Evolutionary conservation across 257 asterid species (phyloP), one percentile per base, ranked within the genome.

Genomic region (Penstemon davidsonii): DNA sequence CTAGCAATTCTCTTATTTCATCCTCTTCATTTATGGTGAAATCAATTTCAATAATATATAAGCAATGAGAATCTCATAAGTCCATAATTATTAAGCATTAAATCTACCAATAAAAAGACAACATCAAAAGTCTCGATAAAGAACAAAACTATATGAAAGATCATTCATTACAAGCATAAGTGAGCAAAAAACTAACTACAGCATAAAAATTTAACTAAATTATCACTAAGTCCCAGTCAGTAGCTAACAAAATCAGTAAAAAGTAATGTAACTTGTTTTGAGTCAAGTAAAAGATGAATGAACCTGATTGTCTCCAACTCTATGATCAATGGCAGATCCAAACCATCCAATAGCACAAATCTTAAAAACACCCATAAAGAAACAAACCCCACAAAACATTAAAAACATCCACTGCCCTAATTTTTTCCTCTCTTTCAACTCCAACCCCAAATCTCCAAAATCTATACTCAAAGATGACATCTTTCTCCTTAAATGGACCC

Each of bases 311-410:
- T 68, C 78, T 41, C 85, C 88, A 71, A 83, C 75, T 72, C 80
- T 83, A 52, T 25, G 33, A 25, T 88, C 95, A 70, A 90, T 78
- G 75, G 96, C 86, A 78, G 96, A 88, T 88, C 97, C 99, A 76
- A 94, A 84, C 97, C 99, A 94, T 0, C 97, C 96, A 75, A 79
- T 81, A 52, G 90, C 97, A 79, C 88, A 91, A 81, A 94, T 84
- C 95, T 87, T 94, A 60, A 88, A 72, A 73, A 88, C 80, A 44
- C 96, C 97, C 68, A 81, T 19, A 81, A 93, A 90, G 69, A 93
- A 81, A 75, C 95, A 90, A 71, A 78, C 60, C 62, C 97, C 97
- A 75, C 96, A 87, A 76, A 93, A 88, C 75, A 81, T 69, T 36
- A 85, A 71, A 74, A 93, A 93, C 96, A 91, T 83, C 86, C 86